Evolutionary conservation across 306 rosid species (phyloP).

Genomic region (Cucurbita pepo): DNA sequence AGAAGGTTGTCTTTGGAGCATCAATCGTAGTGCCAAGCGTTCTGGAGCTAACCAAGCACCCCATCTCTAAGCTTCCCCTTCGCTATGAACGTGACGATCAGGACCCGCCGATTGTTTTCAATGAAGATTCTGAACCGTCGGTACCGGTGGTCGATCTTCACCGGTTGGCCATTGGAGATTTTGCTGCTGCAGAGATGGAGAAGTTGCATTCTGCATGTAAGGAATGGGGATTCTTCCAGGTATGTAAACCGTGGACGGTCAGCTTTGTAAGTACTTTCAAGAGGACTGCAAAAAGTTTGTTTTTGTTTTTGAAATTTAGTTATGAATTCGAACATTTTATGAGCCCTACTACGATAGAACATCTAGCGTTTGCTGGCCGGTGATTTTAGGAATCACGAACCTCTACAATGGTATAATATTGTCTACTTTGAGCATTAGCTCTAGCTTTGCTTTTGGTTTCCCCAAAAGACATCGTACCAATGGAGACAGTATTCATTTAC

Average conservation of each 20-base stretch:
- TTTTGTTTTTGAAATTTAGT: no score
- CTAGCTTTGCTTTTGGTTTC: no score
- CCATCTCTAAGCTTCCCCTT: conserved; percentile 3
- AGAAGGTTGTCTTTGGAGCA: conserved; percentile 11
- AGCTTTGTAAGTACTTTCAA: no score
- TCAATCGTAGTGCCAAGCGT: conserved; percentile 24
- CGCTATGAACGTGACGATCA: conserved; percentile 1
- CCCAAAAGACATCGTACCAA: no score
- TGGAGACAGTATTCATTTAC: no score
- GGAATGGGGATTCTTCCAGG: conserved; percentile 30
- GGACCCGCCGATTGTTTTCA: neutral
- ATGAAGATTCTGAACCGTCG: neutral
- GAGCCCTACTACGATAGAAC: no score
- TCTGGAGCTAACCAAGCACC: conserved; percentile 14
- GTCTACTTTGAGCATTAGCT: no score
- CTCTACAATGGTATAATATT: no score
- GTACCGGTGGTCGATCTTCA: conserved; percentile 16
- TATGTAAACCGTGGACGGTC: neutral
- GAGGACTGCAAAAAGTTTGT: no score
- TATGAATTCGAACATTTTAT: no score
- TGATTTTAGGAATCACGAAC: no score
- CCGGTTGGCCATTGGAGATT: neutral
- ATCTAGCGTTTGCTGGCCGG: no score
- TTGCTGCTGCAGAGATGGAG: conserved; percentile 5
- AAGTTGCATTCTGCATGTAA: conserved; percentile 10